These are phyloP conservation scores for Aspergillus pseudotamarii DNA, from an alignment of 2,329 filamentous ascomycete genomes.

Conservation along the genomic window DNA sequence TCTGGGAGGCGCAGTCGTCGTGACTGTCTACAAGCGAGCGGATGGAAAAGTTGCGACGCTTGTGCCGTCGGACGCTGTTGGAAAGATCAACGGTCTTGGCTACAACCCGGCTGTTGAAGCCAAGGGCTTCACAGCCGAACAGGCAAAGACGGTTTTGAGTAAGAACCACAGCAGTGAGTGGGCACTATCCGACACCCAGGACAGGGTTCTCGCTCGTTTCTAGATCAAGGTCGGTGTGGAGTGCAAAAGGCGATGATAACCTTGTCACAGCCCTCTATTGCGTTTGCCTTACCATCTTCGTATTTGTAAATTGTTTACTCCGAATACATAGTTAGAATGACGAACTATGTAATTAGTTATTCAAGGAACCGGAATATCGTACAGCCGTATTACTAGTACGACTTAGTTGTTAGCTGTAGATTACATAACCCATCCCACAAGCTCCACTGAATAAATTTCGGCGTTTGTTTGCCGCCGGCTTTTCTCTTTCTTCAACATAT, in stretches of 20 bases:
- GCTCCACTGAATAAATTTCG: conserved; percentile 15
- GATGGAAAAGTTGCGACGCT: conserved; percentile 69
- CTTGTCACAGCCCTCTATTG: not conserved
- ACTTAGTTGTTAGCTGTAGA: not conserved
- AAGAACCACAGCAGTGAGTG: conserved; percentile 71
- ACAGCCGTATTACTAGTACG: not conserved
- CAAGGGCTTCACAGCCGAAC: conserved; percentile 79
- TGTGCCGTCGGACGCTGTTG: conserved; percentile 66
- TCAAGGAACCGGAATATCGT: not conserved
- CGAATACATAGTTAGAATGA: not conserved
- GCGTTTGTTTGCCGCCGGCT: conserved; percentile 21
- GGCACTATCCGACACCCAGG: conserved; percentile 74
- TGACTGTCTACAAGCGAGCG: conserved; percentile 83
- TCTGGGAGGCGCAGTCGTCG: conserved; percentile 85
- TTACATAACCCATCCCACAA: conserved; percentile 17
- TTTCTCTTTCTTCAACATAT: conserved; percentile 32
- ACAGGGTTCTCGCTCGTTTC: conserved; percentile 74
- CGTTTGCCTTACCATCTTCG: not conserved
- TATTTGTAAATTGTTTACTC: not conserved
- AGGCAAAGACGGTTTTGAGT: conserved; percentile 69
- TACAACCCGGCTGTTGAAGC: conserved; percentile 93
- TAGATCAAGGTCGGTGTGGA: conserved; percentile 23
- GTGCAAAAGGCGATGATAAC: not conserved
- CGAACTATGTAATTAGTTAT: not conserved
- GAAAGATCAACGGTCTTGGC: conserved; percentile 68